Percentiles rank a stretch among this genome's conserved stretches.
These are phyloP conservation scores for Dendrocalamus sinicus DNA, from an alignment of 176 grass and related monocot genomes.

Conservation along the genomic window DNA sequence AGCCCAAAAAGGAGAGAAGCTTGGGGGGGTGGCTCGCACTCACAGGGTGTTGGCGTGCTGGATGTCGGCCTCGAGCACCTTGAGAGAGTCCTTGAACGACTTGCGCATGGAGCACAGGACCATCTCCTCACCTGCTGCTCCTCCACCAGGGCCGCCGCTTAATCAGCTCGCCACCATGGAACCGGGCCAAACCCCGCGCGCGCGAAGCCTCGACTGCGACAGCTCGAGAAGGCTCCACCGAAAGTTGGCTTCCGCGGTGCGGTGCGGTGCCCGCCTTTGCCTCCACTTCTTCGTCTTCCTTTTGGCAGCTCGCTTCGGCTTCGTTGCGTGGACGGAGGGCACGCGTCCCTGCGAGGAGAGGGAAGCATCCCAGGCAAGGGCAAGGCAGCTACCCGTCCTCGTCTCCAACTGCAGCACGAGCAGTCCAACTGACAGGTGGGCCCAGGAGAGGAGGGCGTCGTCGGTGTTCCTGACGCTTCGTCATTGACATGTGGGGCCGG, in stretches of 20 bases:
- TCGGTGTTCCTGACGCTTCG: no score
- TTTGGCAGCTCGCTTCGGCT: not conserved
- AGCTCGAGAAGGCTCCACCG: not conserved
- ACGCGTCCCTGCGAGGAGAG: slow-evolving; percentile 24
- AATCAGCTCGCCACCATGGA: slow-evolving; percentile 13
- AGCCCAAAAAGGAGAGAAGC: not conserved
- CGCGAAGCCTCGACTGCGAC: slow-evolving; percentile 12
- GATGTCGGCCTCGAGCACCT: slow-evolving; percentile 94
- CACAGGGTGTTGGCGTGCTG: slow-evolving; percentile 93
- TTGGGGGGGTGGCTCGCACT: not conserved
- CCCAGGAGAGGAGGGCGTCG: not conserved
- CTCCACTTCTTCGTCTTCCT: not conserved
- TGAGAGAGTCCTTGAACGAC: slow-evolving; percentile 99
- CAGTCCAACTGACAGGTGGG: slow-evolving; percentile 22
- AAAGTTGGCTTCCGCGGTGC: slow-evolving; percentile 17
- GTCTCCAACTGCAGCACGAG: not conserved
- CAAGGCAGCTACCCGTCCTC: no score
- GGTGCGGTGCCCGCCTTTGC: slow-evolving; percentile 15
- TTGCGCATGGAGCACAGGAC: slow-evolving; percentile 67
- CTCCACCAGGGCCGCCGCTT: not conserved
- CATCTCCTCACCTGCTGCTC: slow-evolving; percentile 27
- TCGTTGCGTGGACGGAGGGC: slow-evolving; percentile 25
- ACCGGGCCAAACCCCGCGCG: not conserved
- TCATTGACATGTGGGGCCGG: fast-evolving
- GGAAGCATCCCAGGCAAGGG: not conserved